These are phyloP conservation scores for Polysphondylium violaceum DNA, from an alignment of 78 protist species.

Conservation along the genomic window DNA sequence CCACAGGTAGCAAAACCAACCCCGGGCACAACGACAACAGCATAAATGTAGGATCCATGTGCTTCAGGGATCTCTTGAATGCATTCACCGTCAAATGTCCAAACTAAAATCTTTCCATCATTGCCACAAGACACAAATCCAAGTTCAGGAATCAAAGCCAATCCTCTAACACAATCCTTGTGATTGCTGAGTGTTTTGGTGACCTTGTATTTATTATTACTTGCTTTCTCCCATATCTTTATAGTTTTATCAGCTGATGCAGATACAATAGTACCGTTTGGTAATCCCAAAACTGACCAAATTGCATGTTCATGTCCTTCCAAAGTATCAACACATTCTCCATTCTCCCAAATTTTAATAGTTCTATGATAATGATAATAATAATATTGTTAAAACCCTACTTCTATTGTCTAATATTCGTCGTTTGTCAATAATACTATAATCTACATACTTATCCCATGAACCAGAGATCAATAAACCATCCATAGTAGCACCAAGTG, in stretches of 20 bases:
- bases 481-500: constrained; percentile 50
- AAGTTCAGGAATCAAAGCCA: constrained; percentile 79
- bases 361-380: constrained; percentile 19
- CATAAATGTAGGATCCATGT: constrained; percentile 71
- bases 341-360: constrained; percentile 71
- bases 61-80: constrained; percentile 19
- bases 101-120: constrained; percentile 65
- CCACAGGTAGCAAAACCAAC: constrained; percentile 75
- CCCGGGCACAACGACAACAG: constrained; percentile 42
- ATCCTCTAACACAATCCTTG: constrained; percentile 88
- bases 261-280: constrained; percentile 70
- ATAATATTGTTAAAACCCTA: background rate
- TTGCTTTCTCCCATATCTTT: constrained; percentile 73
- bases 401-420: background rate
- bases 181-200: constrained; percentile 62
- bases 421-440: background rate
- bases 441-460: constrained; percentile 74
- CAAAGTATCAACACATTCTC: constrained; percentile 59
- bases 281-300: constrained; percentile 85
- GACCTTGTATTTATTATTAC: background rate
- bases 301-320: constrained; percentile 84
- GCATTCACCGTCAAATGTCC: constrained; percentile 79
- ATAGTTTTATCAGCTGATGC: constrained; percentile 89
- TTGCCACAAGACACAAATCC: constrained; percentile 82
- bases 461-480: constrained; percentile 68